phyloP scores from a whole-genome alignment of 2,329 filamentous ascomycete species.

The Plenodomus tracheiphilus region DNA sequence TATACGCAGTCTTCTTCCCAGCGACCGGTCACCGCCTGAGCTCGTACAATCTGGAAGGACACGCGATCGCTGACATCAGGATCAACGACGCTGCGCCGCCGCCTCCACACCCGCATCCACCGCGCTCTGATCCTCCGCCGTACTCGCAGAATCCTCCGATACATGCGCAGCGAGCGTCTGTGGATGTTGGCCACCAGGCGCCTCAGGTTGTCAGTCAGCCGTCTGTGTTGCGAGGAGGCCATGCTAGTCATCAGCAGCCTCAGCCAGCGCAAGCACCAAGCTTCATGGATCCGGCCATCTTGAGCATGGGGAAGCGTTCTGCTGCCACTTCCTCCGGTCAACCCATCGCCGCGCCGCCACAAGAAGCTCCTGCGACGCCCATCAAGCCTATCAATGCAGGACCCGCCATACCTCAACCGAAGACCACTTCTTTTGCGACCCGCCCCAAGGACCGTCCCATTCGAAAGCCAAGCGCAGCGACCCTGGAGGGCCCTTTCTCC shows the following conservation, averaged over 20 bases:
- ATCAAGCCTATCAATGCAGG: conserved; percentile 45
- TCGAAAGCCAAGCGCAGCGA: conserved; percentile 44
- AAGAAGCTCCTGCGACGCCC: conserved; percentile 48
- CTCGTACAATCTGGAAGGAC: conserved; percentile 60
- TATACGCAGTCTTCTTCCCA: conserved; percentile 55
- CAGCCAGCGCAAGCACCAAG: conserved; percentile 31
- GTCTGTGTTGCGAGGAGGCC: not conserved
- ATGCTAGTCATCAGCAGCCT: conserved; percentile 16
- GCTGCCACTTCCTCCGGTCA: conserved; percentile 22
- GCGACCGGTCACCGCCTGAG: conserved; percentile 57
- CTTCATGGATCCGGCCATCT: conserved; percentile 81
- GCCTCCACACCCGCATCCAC: conserved; percentile 16
- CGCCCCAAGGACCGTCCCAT: conserved; percentile 31
- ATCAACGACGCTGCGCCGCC: conserved; percentile 46
- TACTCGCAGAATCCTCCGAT: conserved; percentile 26
- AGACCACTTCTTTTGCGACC: conserved; percentile 44
- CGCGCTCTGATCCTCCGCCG: conserved; percentile 17
- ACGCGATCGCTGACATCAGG: conserved; percentile 62
- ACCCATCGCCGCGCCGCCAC: conserved; percentile 26
- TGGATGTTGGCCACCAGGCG: conserved; percentile 7
- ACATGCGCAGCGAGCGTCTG: conserved; percentile 13
- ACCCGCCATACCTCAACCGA: conserved; percentile 41
- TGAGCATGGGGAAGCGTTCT: conserved; percentile 62
- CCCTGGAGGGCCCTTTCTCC: conserved; percentile 46
- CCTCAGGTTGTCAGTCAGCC: conserved; percentile 18